A percentile compares a stretch with the other conserved stretches of the same genome.
Evolutionary conservation across 2,329 filamentous ascomycete species (phyloP).

Genomic region (Arthrobotrys musiformis): DNA sequence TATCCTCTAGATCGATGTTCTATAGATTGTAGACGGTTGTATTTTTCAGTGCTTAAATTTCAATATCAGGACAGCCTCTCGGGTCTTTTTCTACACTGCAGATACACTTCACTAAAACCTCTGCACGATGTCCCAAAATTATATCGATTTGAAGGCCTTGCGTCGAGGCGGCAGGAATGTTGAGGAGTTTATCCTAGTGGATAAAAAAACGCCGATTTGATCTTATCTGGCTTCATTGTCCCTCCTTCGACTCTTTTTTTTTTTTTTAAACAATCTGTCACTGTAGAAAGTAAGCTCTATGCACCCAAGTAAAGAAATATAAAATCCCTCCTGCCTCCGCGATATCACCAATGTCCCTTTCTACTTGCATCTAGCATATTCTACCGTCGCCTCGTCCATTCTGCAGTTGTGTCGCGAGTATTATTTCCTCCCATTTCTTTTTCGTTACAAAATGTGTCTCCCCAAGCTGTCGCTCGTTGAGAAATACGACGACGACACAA

Average conservation of each 20-base stretch:
- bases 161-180: neutral
- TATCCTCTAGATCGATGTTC: neutral
- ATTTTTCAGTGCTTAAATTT: neutral
- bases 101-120: neutral
- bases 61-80: neutral
- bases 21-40: neutral
- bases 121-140: neutral
- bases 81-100: neutral
- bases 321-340: conserved; percentile 17
- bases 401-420: conserved; percentile 23
- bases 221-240: neutral
- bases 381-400: neutral
- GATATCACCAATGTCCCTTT: neutral
- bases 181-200: neutral
- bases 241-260: neutral
- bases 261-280: too few species aligned
- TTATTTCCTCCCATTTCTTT: neutral
- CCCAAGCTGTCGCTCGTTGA: conserved; percentile 27
- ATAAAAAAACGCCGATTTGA: conserved; percentile 1
- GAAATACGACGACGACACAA: conserved; percentile 6
- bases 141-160: neutral
- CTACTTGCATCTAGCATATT: neutral
- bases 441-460: conserved; percentile 24
- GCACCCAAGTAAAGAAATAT: conserved; percentile 3
- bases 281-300: neutral